These are phyloP conservation scores for Stagonosporopsis chrysanthemi DNA, from an alignment of 2,329 filamentous ascomycete species.

Conservation along the genomic window DNA sequence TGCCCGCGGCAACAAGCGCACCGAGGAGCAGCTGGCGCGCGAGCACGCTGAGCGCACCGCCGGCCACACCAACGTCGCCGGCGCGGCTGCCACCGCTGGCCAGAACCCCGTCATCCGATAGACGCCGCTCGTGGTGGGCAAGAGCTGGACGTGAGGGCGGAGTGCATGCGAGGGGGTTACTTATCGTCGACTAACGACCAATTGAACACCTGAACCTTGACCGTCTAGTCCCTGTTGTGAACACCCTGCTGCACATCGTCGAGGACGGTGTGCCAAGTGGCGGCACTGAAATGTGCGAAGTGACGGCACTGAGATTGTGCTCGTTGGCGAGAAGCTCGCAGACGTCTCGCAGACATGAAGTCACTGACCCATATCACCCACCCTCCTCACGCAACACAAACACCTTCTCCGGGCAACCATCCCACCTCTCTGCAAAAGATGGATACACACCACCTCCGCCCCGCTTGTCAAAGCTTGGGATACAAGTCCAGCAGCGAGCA, in stretches of 20 bases:
- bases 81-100: constrained; percentile 16
- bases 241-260: constrained; percentile 12
- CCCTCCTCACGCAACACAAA: constrained; percentile 33
- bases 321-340: not conserved
- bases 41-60: constrained; percentile 37
- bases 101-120: constrained; percentile 21
- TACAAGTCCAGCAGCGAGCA: too few relatives aligned
- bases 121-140: constrained; percentile 4
- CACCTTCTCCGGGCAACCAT: constrained; percentile 21
- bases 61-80: constrained; percentile 9
- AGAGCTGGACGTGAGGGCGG: constrained; percentile 9
- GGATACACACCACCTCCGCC: constrained; percentile 38
- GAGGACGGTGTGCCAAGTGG: constrained; percentile 14
- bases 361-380: constrained; percentile 44
- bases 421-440: too few relatives aligned
- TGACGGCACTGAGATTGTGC: constrained; percentile 27
- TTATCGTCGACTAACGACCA: constrained; percentile 8
- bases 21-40: constrained; percentile 42
- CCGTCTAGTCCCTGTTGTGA: constrained; percentile 6
- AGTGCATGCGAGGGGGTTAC: constrained; percentile 6
- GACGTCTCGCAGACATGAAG: too few relatives aligned
- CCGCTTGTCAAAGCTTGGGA: constrained; percentile 32
- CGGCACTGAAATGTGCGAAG: constrained; percentile 25
- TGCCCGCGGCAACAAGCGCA: constrained; percentile 45
- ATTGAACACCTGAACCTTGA: constrained; percentile 7